phyloP scores from a whole-genome alignment of 257 asterid species.

The Solanum chiquidenum region DNA sequence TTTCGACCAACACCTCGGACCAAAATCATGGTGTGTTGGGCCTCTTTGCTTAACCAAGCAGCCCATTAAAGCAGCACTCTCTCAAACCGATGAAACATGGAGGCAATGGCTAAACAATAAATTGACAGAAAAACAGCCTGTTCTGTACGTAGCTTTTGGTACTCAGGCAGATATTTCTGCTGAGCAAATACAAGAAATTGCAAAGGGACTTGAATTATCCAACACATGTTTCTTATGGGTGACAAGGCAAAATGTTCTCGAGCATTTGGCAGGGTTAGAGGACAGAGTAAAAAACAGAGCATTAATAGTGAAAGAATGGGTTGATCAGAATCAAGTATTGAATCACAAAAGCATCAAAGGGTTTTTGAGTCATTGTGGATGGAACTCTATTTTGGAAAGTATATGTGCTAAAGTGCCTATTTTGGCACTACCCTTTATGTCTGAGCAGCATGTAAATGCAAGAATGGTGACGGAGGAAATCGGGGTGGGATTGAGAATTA shows the following conservation, averaged over 20 bases:
- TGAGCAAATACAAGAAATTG: conserved; percentile 44
- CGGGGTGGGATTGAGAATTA: conserved; percentile 39
- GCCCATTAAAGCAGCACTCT: background rate
- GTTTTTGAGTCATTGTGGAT: too few species aligned
- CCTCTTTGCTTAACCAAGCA: conserved; percentile 39
- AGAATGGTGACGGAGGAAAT: conserved; percentile 32
- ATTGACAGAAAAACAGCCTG: conserved; percentile 12
- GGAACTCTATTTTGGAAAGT: too few species aligned
- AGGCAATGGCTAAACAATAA: conserved; percentile 34
- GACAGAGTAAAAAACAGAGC: too few species aligned
- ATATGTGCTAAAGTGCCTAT: too few species aligned
- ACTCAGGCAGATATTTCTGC: conserved; percentile 48
- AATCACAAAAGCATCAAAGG: too few species aligned
- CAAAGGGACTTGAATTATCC: conserved; percentile 42
- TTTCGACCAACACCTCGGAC: conserved; percentile 36
- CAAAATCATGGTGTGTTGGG: conserved; percentile 45
- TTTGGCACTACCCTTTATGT: too few species aligned
- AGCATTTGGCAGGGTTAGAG: too few species aligned
- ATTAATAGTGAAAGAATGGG: too few species aligned
- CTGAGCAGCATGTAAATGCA: too few species aligned
- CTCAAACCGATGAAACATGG: conserved; percentile 4
- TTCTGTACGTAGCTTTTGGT: conserved; percentile 67
- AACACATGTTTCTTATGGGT: background rate
- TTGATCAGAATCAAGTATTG: too few species aligned
- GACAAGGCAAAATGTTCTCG: too few species aligned